These are phyloP conservation scores for Amaranthus cruentus DNA, from an alignment of 148 eudicot genomes.

Conservation along the genomic window DNA sequence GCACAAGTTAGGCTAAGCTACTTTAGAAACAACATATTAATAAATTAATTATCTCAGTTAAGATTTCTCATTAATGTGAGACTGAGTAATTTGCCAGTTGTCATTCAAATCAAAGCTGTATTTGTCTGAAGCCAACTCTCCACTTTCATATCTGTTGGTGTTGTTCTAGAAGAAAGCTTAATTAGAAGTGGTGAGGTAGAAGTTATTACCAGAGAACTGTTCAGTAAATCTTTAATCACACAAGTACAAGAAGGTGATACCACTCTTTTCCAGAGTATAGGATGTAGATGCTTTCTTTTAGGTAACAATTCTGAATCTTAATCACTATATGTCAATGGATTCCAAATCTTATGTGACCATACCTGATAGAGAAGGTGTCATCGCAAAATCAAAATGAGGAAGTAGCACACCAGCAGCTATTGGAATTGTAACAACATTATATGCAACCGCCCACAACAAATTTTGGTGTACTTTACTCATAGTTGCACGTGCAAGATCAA, in stretches of 20 bases:
- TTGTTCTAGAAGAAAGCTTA: neutral
- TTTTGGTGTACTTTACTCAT: conserved; percentile 90
- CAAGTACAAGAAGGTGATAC: no score
- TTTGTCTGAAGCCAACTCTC: neutral
- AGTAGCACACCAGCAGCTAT: conserved; percentile 86
- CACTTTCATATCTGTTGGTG: neutral
- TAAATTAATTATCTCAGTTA: neutral
- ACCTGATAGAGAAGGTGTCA: conserved; percentile 98
- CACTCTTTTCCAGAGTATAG: no score
- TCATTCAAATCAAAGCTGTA: neutral
- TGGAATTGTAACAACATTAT: conserved; percentile 76
- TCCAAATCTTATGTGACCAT: conserved; percentile 12
- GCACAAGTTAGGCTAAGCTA: neutral
- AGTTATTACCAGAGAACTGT: neutral
- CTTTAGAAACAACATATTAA: neutral
- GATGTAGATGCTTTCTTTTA: neutral
- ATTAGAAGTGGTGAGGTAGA: neutral
- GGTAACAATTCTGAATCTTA: neutral
- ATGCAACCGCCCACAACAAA: conserved; percentile 86
- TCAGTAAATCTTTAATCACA: no score
- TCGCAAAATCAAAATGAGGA: conserved; percentile 91
- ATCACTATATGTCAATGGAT: neutral
- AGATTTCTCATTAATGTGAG: neutral
- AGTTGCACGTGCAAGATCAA: conserved; percentile 80
- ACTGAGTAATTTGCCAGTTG: neutral